Evolutionary conservation across 306 rosid species (phyloP).

Genomic region (Quercus suber): DNA sequence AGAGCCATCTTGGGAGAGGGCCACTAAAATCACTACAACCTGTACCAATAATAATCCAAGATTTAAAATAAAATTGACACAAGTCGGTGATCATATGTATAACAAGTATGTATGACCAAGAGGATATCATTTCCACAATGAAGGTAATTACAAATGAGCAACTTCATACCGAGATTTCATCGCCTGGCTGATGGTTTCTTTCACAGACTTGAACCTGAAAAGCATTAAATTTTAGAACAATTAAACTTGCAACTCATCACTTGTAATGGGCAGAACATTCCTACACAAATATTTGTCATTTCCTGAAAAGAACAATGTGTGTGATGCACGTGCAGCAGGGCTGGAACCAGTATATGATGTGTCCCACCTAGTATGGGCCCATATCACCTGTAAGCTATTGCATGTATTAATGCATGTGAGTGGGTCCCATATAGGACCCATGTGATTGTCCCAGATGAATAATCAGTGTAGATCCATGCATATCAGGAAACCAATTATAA

Average conservation of each 20-base stretch:
- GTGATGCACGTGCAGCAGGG: not conserved
- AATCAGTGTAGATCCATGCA: not conserved
- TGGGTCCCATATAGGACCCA: not conserved
- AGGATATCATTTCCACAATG: constrained; percentile 2
- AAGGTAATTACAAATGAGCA: constrained; percentile 9
- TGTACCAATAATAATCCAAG: constrained; percentile 31
- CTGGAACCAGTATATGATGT: not conserved
- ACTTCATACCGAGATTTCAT: constrained; percentile 74
- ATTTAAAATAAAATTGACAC: constrained; percentile 6
- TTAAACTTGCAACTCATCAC: constrained; percentile 3
- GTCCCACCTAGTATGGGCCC: not conserved
- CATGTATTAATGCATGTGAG: not conserved
- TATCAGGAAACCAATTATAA: not conserved
- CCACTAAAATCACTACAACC: constrained; percentile 68
- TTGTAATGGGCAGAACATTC: not conserved
- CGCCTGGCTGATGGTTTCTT: constrained; percentile 95
- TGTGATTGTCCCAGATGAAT: not conserved
- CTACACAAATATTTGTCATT: not conserved
- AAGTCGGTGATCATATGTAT: not conserved
- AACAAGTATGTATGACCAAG: not conserved
- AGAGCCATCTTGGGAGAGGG: constrained; percentile 77
- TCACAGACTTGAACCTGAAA: constrained; percentile 91
- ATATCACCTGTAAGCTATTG: not conserved
- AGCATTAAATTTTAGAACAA: constrained; percentile 11
- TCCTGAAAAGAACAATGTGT: not conserved